phyloP scores from a whole-genome alignment of 352 stramenopile genomes.

The Globisporangium emineosum region DNA sequence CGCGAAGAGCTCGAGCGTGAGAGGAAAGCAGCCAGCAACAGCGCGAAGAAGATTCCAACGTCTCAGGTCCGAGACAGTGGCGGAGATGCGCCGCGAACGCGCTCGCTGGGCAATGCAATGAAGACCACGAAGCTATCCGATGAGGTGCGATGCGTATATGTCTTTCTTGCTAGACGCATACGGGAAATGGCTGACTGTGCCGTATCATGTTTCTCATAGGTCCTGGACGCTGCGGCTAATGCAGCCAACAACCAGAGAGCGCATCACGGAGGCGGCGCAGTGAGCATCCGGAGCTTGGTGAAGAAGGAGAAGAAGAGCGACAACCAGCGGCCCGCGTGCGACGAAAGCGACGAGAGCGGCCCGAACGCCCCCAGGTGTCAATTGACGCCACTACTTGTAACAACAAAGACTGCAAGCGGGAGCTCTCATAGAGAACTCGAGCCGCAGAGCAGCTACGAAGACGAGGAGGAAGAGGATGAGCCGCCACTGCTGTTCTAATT shows the following conservation, averaged over 20 bases:
- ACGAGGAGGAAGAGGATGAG: conserved; percentile 21
- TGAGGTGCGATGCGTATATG: conserved; percentile 1
- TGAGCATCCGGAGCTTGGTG: neutral
- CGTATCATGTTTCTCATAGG: neutral
- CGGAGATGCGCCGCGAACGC: neutral
- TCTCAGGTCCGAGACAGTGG: neutral
- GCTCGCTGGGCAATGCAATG: neutral
- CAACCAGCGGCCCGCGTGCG: neutral
- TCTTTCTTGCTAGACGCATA: neutral
- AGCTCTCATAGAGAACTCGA: neutral
- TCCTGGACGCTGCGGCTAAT: neutral
- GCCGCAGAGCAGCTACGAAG: conserved; percentile 13
- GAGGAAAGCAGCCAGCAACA: neutral
- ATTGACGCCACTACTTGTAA: neutral
- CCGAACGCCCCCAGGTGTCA: too few species aligned
- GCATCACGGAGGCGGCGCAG: neutral
- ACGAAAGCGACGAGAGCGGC: neutral
- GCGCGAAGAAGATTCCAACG: conserved; percentile 7
- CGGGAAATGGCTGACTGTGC: neutral
- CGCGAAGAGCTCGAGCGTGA: conserved; percentile 29
- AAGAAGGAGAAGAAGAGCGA: neutral
- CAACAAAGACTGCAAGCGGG: conserved; percentile 19
- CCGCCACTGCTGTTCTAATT: conserved; percentile 29
- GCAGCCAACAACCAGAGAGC: neutral
- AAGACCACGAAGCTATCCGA: neutral